Conservation (phyloP, 306 rosid genomes). For the Spatholobus suberectus region DNA sequence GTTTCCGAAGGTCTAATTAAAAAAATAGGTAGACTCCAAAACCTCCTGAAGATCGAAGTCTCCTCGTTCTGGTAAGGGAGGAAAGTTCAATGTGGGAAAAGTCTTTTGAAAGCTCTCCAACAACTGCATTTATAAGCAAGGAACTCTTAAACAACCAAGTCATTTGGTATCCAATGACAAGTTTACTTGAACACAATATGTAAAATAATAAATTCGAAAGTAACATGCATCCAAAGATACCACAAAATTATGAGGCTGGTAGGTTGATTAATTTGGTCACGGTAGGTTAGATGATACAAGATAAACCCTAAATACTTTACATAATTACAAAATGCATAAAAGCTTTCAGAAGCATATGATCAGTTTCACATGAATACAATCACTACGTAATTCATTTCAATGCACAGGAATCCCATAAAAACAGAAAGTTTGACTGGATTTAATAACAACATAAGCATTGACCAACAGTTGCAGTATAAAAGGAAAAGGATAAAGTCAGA, state of each 20-base stretch:
- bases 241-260: neutral
- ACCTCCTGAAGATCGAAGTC: constrained; percentile 84
- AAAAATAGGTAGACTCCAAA: constrained; percentile 76
- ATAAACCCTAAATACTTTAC: neutral
- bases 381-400: neutral
- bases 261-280: neutral
- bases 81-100: constrained; percentile 70
- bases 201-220: neutral
- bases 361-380: neutral
- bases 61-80: constrained; percentile 84
- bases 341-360: neutral
- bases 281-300: neutral
- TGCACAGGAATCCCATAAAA: neutral
- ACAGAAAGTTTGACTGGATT: neutral
- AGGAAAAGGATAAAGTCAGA: neutral
- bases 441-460: neutral
- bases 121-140: constrained; percentile 58
- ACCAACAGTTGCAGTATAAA: neutral
- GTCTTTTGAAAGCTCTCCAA: constrained; percentile 71
- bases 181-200: neutral
- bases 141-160: constrained; percentile 15
- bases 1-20: constrained; percentile 63
- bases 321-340: neutral
- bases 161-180: constrained; percentile 18
- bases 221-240: constrained; percentile 14